Base-by-base conservation (phyloP, 805 yeast genomes). In the Ascoidea tarda region DNA sequence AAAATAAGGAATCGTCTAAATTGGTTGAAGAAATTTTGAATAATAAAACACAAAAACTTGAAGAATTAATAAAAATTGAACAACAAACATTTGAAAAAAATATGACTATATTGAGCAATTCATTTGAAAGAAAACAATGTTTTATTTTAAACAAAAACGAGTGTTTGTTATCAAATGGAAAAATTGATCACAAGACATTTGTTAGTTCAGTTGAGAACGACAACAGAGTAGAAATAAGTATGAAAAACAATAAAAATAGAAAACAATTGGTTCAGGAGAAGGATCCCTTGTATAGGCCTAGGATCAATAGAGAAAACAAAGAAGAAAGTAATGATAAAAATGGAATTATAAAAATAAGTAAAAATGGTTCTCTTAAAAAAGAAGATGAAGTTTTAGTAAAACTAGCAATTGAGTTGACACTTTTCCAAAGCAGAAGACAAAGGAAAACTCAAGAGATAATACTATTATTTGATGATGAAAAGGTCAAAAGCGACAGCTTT, bases 371-470 rank as follows among this genome's bases (percentile, higher is more conserved):
- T 5, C 53, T 53, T 48, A 56, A 57, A 10, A 57, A 56, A 32
- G 51, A 53, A 47, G 55, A 55, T 21, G 54, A 55, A n/a, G 62
- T 62, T 33, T 59, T 62, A 31, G 38, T 63, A 4, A 51, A 57
- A 28, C 54, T 63, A 16, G 58, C 60, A 6, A 54, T 63, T 5
- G 63, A 63, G 33, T 63, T 79, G 49, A 67, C 76, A 12, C 59
- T 65, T 48, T 62, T 74, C 33, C 84, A 79, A 60, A 42, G 73
- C 42, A 58, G 66, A 51, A 64, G 79, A 51, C 65, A 65, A 51
- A 55, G 62, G 12, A 59, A 71, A 48, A 59, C 76, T 21, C 50
- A 60, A 12, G 61, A 69, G 44, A 63, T 77, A 3, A 53, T 75
- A 6, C 57, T 60, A 2, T 51, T 61, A 5, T 57, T 65, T 38